phyloP scores from a whole-genome alignment of 768 basidiomycete species.

The Mycena galopus region DNA sequence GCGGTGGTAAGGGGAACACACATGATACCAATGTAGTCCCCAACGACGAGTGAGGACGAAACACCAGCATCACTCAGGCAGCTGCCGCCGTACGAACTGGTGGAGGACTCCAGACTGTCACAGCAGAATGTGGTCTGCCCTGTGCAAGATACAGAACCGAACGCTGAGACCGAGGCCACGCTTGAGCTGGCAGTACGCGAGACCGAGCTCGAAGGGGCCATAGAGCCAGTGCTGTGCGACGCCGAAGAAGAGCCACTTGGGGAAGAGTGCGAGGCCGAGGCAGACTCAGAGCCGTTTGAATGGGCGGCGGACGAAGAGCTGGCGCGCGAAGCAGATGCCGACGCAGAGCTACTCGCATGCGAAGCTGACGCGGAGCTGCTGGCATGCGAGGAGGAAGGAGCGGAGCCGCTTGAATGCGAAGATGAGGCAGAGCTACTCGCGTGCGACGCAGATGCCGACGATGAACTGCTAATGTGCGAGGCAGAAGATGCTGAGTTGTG shows the following conservation, averaged over 20 bases:
- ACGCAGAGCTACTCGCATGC: neutral
- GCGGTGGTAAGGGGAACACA: constrained; percentile 2
- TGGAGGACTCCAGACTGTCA: neutral
- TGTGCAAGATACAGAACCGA: constrained; percentile 7
- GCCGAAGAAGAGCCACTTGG: too few species aligned
- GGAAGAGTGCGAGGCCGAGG: neutral
- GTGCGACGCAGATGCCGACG: too few species aligned
- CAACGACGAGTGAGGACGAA: constrained; percentile 2
- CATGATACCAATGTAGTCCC: constrained; percentile 2
- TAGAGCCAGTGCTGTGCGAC: too few species aligned
- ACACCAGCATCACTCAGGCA: constrained; percentile 9
- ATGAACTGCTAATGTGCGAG: too few species aligned
- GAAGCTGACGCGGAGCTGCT: neutral
- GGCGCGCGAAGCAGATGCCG: neutral
- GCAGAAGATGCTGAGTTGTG: too few species aligned
- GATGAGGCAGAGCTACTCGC: too few species aligned
- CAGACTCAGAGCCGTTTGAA: too few species aligned
- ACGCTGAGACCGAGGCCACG: neutral
- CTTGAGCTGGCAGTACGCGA: constrained; percentile 16
- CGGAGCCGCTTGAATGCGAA: too few species aligned
- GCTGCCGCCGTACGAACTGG: neutral
- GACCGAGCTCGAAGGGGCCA: neutral
- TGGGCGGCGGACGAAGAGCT: neutral
- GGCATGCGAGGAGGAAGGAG: neutral
- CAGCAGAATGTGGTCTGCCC: constrained; percentile 18